Evolutionary conservation across 2,329 filamentous ascomycete species (phyloP), one percentile per base, ranked within the genome.

Genomic region (Elsinoe arachidis): DNA sequence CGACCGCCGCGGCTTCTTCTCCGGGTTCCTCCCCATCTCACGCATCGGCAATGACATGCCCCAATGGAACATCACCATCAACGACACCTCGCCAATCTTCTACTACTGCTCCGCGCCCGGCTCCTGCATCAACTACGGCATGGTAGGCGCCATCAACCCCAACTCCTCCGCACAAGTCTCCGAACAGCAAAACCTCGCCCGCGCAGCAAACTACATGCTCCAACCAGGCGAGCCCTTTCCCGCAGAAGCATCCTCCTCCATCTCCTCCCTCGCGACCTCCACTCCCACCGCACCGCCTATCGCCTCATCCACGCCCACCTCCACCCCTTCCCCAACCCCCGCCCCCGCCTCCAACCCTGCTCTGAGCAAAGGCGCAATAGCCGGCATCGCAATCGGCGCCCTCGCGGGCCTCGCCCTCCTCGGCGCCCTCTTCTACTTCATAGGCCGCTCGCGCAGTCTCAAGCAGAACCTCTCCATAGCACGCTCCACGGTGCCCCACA

Each of bases 61-160:
- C 62, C 64, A 21, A 10, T 69, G 65, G 64, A 69, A 69, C 35
- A 47, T 69, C 11, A 68, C 66, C 17, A 73, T 88, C 58, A 86
- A 86, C 63, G 74, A 83, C 61, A 84, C 82, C 0, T 69, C 79
- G 19, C 84, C 86, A 0, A 78, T 84, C 14, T 87, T 85, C 67
- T 87, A 80, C 69, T 89, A 88, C 68, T 89, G 85, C 61, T 81
- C 83, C 0, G 85, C 85, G 0, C 78, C 81, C 0, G 78, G 75
- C 0, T 87, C 85, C 1, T 92, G 88, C 65, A 75, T 77, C 2
- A 68, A 72, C 2, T 78, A 85, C 43, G 78, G 81, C 19, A 92
- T 92, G 87, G 79, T 92, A 14, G 87, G 87, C 2, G 85, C 81
- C 1, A 85, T 92, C 63, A 92, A 91, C 65, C 80, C 84, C 5